phyloP scores from a whole-genome alignment of 1,284 basidiomycete species.

The Cronartium ribicola region DNA sequence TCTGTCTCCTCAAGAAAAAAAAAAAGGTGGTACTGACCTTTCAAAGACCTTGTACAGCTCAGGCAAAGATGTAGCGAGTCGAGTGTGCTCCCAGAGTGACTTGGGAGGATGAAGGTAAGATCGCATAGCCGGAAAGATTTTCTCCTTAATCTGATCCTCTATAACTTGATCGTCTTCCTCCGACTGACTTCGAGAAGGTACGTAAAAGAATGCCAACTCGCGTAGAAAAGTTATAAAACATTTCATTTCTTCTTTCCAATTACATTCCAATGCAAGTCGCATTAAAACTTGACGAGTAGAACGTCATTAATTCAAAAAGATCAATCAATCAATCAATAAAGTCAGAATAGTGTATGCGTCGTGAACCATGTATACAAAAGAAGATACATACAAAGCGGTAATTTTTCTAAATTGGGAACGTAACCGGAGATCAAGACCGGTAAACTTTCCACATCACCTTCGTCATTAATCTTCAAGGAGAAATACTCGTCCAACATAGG shows the following conservation, averaged over 20 bases:
- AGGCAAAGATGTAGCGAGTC: conserved; percentile 22
- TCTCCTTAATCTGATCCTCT: conserved; percentile 18
- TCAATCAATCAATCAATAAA: conserved; percentile 70
- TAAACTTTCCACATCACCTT: conserved; percentile 66
- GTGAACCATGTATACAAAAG: neutral
- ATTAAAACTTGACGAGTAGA: conserved; percentile 46
- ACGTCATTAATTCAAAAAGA: conserved; percentile 62
- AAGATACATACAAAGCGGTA: conserved; percentile 61
- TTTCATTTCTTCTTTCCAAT: conserved; percentile 76
- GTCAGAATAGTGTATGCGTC: no score
- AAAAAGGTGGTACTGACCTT: conserved; percentile 31
- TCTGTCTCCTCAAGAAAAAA: neutral
- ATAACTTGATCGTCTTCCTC: neutral
- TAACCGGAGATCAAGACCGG: conserved; percentile 79
- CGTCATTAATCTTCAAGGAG: conserved; percentile 64
- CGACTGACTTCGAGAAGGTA: conserved; percentile 56
- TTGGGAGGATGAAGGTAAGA: conserved; percentile 18
- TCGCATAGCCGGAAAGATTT: conserved; percentile 34
- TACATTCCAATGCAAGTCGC: conserved; percentile 60
- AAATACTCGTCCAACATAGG: conserved; percentile 95
- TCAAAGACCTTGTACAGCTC: conserved; percentile 41
- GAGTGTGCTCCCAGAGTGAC: conserved; percentile 8
- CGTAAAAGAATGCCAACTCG: conserved; percentile 86
- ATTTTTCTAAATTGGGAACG: conserved; percentile 75
- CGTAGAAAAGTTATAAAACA: conserved; percentile 82